A percentile compares a stretch with the other conserved stretches of the same genome.
phyloP scores from a whole-genome alignment of 1,284 basidiomycete genomes.

The Golubevia pallescens region DNA sequence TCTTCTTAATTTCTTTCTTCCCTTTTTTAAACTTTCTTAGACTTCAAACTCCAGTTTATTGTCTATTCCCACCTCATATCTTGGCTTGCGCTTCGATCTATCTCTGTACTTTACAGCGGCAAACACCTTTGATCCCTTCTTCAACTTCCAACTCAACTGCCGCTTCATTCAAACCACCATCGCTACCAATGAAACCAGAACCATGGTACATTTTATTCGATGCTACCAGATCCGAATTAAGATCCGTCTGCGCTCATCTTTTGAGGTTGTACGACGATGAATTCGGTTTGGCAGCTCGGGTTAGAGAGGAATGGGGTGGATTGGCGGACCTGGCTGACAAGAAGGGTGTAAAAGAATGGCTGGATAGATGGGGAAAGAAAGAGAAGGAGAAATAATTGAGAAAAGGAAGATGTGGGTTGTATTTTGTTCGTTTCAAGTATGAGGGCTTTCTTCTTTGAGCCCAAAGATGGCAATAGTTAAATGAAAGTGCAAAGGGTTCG shows the following conservation, averaged over 20 bases:
- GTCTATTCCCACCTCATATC: slow-evolving; percentile 82
- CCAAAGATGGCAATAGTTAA: too few relatives aligned
- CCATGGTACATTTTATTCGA: slow-evolving; percentile 60
- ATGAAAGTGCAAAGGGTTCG: too few relatives aligned
- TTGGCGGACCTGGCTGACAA: slow-evolving; percentile 14
- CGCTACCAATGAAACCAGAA: slow-evolving; percentile 32
- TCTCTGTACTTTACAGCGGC: slow-evolving; percentile 11
- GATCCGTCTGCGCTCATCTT: slow-evolving; percentile 31
- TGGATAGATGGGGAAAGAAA: slow-evolving; percentile 3
- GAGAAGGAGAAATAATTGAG: too few relatives aligned
- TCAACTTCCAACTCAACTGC: neutral
- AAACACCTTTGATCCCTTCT: neutral
- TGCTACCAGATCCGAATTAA: slow-evolving; percentile 36
- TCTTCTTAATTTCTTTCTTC: neutral
- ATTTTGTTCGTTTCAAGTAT: too few relatives aligned
- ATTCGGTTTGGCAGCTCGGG: slow-evolving; percentile 9
- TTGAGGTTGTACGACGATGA: slow-evolving; percentile 33
- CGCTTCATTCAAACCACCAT: slow-evolving; percentile 5
- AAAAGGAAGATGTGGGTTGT: too few relatives aligned
- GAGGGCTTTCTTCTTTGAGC: too few relatives aligned
- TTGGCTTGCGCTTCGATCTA: slow-evolving; percentile 75
- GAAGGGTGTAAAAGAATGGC: slow-evolving; percentile 11
- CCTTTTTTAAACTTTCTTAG: slow-evolving; percentile 66
- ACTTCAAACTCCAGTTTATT: slow-evolving; percentile 87
- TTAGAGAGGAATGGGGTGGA: slow-evolving; percentile 17